Percentiles rank a stretch among this genome's conserved stretches.
Evolutionary conservation across 495 filamentous ascomycete genomes (phyloP).

Genomic region (Tuber melanosporum): DNA sequence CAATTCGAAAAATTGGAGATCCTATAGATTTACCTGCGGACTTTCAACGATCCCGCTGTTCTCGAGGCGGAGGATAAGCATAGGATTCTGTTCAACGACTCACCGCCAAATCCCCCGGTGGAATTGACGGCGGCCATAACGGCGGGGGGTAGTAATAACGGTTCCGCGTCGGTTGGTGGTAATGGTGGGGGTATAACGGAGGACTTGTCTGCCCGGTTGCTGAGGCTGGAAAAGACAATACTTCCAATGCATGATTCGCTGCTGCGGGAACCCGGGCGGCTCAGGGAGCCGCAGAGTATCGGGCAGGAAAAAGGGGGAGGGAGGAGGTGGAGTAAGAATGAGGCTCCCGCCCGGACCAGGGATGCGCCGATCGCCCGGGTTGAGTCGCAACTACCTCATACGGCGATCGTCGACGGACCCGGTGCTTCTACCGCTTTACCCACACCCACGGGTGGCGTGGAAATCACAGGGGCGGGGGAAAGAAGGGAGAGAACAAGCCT

Average conservation of each 20-base stretch:
- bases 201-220: constrained; percentile 15
- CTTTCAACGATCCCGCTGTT: constrained; percentile 21
- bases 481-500: constrained; percentile 8
- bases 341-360: constrained; percentile 21
- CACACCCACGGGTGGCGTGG: constrained; percentile 10
- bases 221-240: constrained; percentile 32
- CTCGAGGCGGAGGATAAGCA: constrained; percentile 14
- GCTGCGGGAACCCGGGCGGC: constrained; percentile 21
- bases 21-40: constrained; percentile 34
- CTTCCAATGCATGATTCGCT: constrained; percentile 18
- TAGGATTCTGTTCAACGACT: constrained; percentile 17
- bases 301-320: constrained; percentile 3
- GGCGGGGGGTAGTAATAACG: constrained; percentile 16
- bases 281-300: constrained; percentile 17
- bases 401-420: background rate
- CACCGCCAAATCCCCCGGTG: constrained; percentile 23
- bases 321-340: constrained; percentile 25
- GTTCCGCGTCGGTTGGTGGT: background rate
- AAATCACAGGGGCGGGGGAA: background rate
- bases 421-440: background rate
- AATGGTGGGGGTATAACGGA: constrained; percentile 16
- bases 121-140: constrained; percentile 20
- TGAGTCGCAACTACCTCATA: constrained; percentile 24
- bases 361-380: constrained; percentile 31
- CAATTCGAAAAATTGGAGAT: constrained; percentile 29